Evolutionary conservation across 257 asterid species (phyloP), one percentile per base, ranked within the genome.

Genomic region (Phtheirospermum japonicum): DNA sequence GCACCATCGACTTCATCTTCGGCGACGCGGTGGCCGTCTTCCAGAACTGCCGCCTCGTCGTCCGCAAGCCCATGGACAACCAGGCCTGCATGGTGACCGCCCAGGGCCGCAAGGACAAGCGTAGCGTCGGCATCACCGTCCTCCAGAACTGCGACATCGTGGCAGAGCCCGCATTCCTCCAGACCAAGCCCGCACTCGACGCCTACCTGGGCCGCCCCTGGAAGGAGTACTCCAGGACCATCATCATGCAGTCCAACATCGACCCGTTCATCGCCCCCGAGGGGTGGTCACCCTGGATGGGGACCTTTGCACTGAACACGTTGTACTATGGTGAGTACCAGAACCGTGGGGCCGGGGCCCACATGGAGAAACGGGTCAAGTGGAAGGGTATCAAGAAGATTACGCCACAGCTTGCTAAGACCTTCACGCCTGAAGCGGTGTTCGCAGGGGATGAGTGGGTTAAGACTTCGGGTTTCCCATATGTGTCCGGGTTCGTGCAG

Each of bases 51-150:
- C 69, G 64, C 34, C 37, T 84, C 23, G 64, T 86, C 5, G 89
- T 84, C 0, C 86, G 97, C 23, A 78, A 71, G 76, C 97, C 97
- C 4, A n/a, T 82, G 31, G 61, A 42, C 2, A 75, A 77, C 80
- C 97, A 85, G 51, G 86, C 75, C 0, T 87, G 95, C 73, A 87
- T 87, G 95, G 88, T 87, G 16, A 89, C 95, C 0, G 97, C 97
- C 11, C 98, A 90, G 63, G 98, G 96, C 2, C 83, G 96, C 17
- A 85, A 75, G 34, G 87, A 90, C 16, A 18, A 28, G 4, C 82
- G 80, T 2, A 72, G 88, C 13, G 33, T 66, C 0, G 94, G 97
- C 5, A 80, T 64, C 36, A 83, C 72, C 18, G 64, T 83, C 13
- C 0, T 88, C 70, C 96, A 85, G 36, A 75, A 81, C 72, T 76